Base-by-base conservation (phyloP, 768 basidiomycete species). In the Podaxis pistillaris region DNA sequence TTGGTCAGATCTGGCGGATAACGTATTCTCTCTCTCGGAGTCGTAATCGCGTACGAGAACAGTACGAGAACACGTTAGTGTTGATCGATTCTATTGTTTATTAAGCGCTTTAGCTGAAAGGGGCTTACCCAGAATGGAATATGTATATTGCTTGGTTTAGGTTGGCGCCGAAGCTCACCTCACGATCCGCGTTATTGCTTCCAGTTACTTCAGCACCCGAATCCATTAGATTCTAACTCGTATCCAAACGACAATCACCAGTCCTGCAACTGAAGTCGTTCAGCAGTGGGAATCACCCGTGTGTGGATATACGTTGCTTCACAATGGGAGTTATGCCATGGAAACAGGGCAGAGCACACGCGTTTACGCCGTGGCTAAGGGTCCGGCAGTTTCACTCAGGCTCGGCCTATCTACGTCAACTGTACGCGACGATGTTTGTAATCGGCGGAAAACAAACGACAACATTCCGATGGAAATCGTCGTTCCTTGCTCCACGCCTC, bases 331-430 rank as follows among this genome's bases (percentile, higher is more conserved):
- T 30, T 44, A 58, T 15, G 56, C 22, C 57, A 58, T 58, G 62
- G 58, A 63, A 63, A 63, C 46, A 41, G 61, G 46, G 11, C 49
- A 47, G 9, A 38, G n/a, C 41, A 55, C 52, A 55, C 46, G 46
- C 40, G 17, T 17, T 24, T 38, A 46, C 30, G 4, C 24, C 46
- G 15, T 19, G 54, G 7, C 28, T 22, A 12, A 44, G 38, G 26
- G 8, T 24, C 22, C 30, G 54, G n/a, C 54, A 19, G 52, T 36
- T 22, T 36, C 37, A 24, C 30, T 58, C 44, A 50, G 57, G 47
- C 17, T 49, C 47, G 28, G 46, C 24, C n/a, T 13, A n/a, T 44
- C n/a, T 44, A 44, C 12, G n/a, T 26, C 49, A 28, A 46, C 19
- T 50, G 26, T 19, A 50, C 11, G 19, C 44, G 44, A 15, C n/a